Conservation (phyloP, 768 basidiomycete species). For the Pholiota microspora region DNA sequence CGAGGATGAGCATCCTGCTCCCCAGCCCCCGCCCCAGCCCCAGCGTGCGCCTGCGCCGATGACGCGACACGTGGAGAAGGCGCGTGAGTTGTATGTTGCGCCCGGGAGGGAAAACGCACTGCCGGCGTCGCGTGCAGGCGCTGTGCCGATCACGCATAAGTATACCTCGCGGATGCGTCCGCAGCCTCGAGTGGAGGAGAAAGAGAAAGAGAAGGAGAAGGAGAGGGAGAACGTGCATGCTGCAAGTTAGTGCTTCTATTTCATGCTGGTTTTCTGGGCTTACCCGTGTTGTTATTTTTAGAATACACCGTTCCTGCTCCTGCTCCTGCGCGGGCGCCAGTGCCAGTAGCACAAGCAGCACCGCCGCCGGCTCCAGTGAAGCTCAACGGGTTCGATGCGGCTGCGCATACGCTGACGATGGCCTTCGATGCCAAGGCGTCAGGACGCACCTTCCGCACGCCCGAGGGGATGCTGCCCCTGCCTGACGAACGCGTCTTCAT, state of each 20-base stretch:
- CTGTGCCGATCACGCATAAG: conserved; percentile 4
- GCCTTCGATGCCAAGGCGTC: conserved; percentile 70
- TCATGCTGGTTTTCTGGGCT: too few relatives aligned
- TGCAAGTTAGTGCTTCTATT: conserved; percentile 2
- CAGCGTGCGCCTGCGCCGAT: conserved; percentile 26
- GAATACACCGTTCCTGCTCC: too few relatives aligned
- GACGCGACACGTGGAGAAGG: conserved; percentile 22
- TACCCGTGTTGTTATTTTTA: too few relatives aligned
- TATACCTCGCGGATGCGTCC: background rate
- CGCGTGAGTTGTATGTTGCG: conserved; percentile 17
- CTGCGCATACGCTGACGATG: conserved; percentile 40
- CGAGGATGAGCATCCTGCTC: conserved; percentile 14
- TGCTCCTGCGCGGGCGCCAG: too few relatives aligned
- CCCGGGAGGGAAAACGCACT: conserved; percentile 32
- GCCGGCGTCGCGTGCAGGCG: conserved; percentile 19
- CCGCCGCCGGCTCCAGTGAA: conserved; percentile 23
- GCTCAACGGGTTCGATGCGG: conserved; percentile 66
- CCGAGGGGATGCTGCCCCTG: conserved; percentile 43
- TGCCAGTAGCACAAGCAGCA: conserved; percentile 9
- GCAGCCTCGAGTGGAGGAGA: conserved; percentile 11
- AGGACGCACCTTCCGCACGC: conserved; percentile 68
- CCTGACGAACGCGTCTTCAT: conserved; percentile 84
- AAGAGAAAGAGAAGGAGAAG: conserved; percentile 22
- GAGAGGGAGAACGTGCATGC: conserved; percentile 22
- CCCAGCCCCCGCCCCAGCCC: too few relatives aligned